A percentile compares a stretch with the other conserved stretches of the same genome.
Evolutionary conservation across 106 monocot genomes (phyloP).

Genomic region (Vanilla planifolia): DNA sequence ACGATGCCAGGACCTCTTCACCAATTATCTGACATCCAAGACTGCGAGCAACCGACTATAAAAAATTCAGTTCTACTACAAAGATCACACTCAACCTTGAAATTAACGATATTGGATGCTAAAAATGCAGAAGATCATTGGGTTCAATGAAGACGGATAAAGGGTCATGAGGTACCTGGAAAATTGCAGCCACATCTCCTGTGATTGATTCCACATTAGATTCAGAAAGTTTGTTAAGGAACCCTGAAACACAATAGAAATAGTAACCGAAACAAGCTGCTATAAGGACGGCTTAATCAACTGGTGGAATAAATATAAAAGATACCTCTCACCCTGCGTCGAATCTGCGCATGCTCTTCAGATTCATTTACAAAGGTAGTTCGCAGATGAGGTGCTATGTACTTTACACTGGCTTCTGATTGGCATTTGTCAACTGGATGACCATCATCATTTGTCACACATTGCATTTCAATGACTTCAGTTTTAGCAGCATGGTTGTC

Average conservation of each 20-base stretch:
- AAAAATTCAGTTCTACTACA: not conserved
- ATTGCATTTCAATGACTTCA: not conserved
- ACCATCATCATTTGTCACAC: constrained; percentile 14
- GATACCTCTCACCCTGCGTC: constrained; percentile 75
- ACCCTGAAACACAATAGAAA: constrained; percentile 25
- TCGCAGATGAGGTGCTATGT: constrained; percentile 68
- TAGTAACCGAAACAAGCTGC: not conserved
- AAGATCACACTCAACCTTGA: not conserved
- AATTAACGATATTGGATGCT: not conserved
- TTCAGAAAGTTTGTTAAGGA: constrained; percentile 67
- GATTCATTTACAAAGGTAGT: constrained; percentile 35
- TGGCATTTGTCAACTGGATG: not conserved
- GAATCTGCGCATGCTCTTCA: constrained; percentile 58
- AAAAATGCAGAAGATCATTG: not conserved
- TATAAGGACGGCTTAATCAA: not conserved
- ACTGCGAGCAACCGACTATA: constrained; percentile 73
- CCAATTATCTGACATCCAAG: constrained; percentile 65
- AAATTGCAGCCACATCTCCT: constrained; percentile 58
- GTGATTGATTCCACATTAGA: constrained; percentile 81
- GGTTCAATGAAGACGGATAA: not conserved
- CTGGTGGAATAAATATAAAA: not conserved
- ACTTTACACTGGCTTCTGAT: constrained; percentile 21
- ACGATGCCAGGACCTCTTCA: constrained; percentile 60
- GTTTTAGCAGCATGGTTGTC: not conserved
- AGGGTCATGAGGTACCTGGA: constrained; percentile 35